A percentile compares a stretch with the other conserved stretches of the same genome.
Evolutionary conservation across 208 protist genomes (phyloP).

Genomic region (Acanthamoeba rhysodes): DNA sequence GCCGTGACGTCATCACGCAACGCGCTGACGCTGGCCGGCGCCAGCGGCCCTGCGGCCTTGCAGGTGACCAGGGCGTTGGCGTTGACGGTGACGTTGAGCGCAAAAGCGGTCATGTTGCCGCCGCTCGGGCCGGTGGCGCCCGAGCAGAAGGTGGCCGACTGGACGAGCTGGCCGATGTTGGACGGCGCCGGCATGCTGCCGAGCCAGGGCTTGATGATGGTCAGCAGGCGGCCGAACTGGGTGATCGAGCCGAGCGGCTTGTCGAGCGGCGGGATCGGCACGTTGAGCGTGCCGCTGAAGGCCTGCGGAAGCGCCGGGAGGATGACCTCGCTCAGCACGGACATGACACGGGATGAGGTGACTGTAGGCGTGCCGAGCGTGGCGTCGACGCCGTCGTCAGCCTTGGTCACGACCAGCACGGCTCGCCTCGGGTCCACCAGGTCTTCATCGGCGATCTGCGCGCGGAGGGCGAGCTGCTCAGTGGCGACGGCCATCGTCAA

Average conservation of each 20-base stretch:
- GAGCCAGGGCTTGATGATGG: slow-evolving; percentile 15
- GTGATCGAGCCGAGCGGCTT: slow-evolving; percentile 18
- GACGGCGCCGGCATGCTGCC: neutral
- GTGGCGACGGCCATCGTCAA: neutral
- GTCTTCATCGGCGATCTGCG: neutral
- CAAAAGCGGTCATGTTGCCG: neutral
- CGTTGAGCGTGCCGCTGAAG: slow-evolving; percentile 19
- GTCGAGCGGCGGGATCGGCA: neutral
- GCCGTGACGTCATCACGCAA: neutral
- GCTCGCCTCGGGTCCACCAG: neutral
- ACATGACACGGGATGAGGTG: neutral
- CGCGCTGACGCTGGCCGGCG: neutral
- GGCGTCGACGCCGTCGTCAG: neutral
- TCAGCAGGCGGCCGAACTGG: neutral
- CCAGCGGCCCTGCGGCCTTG: neutral
- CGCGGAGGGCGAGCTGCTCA: neutral
- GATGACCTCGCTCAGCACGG: neutral
- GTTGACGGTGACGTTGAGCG: slow-evolving; percentile 45
- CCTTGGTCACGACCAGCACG: neutral
- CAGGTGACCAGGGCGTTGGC: neutral
- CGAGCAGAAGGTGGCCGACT: neutral
- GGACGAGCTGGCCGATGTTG: neutral
- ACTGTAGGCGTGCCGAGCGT: neutral
- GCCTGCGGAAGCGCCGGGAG: slow-evolving; percentile 1
- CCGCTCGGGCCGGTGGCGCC: neutral